phyloP scores from a whole-genome alignment of 768 basidiomycete species.

The Collybia sordida region DNA sequence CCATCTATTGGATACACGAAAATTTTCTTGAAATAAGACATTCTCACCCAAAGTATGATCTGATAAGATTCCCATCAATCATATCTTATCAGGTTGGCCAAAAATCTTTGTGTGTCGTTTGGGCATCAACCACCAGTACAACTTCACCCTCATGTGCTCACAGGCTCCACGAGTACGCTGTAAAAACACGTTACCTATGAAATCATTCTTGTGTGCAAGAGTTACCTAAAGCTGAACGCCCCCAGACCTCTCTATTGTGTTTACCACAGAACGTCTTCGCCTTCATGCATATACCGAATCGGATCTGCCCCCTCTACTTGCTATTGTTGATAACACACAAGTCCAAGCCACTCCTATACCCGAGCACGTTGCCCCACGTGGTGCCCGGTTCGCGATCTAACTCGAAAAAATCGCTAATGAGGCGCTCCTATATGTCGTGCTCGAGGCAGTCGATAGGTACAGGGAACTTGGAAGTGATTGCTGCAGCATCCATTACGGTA shows the following conservation, averaged over 20 bases:
- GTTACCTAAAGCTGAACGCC: background rate
- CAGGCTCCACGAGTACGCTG: no score
- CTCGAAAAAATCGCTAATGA: slow-evolving; percentile 15
- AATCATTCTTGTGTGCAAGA: no score
- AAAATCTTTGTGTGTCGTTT: no score
- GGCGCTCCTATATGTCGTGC: slow-evolving; percentile 15
- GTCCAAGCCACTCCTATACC: slow-evolving; percentile 15
- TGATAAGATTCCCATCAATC: no score
- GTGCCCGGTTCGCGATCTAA: background rate
- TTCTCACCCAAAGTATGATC: no score
- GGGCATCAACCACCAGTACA: no score
- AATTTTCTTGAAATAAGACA: no score
- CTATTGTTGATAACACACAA: slow-evolving; percentile 18
- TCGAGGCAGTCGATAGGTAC: slow-evolving; percentile 18
- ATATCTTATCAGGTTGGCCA: no score
- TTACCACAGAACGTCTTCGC: slow-evolving; percentile 21
- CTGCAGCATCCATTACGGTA: slow-evolving; percentile 12
- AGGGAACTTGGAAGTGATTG: slow-evolving; percentile 17
- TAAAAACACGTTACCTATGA: no score
- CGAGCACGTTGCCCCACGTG: slow-evolving; percentile 19
- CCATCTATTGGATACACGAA: no score
- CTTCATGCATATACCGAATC: slow-evolving; percentile 18
- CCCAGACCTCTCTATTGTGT: slow-evolving; percentile 10
- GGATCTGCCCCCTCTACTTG: slow-evolving; percentile 17
- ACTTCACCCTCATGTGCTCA: no score